Percentiles rank a stretch among this genome's conserved stretches.
phyloP scores from a whole-genome alignment of 192 early-diverging fungal species.

The Backusella tuberculispora region DNA sequence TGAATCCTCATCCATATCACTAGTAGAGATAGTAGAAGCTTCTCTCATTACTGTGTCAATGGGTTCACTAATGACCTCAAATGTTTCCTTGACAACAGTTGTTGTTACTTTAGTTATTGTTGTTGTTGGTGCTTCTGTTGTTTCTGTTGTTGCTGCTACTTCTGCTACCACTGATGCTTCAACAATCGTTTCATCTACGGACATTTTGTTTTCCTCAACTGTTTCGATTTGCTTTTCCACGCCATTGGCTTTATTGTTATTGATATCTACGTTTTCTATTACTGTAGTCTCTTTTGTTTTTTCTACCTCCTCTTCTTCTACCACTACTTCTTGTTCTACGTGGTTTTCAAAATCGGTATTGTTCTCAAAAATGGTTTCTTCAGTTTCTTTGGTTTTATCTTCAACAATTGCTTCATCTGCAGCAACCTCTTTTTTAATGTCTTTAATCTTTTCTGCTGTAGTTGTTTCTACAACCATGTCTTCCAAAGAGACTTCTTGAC shows the following conservation, averaged over 20 bases:
- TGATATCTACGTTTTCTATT: not conserved
- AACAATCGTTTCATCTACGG: not conserved
- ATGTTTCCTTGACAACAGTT: not conserved
- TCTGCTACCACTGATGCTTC: not conserved
- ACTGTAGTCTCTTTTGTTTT: not conserved
- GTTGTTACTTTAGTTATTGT: slow-evolving; percentile 5
- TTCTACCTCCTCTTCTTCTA: not conserved
- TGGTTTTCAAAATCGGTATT: no score
- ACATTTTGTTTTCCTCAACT: not conserved
- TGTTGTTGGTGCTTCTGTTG: not conserved
- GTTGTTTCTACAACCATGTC: not conserved
- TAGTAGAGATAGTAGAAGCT: not conserved
- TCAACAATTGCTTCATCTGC: not conserved
- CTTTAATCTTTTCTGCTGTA: not conserved
- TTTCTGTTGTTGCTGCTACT: not conserved
- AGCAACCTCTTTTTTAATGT: not conserved
- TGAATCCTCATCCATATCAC: not conserved
- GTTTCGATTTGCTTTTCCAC: slow-evolving; percentile 1
- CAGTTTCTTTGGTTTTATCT: no score
- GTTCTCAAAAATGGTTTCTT: no score
- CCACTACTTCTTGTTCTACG: no score
- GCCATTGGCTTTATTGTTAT: not conserved
- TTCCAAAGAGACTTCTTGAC: not conserved
- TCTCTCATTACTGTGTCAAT: not conserved
- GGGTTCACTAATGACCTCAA: not conserved